Evolutionary conservation across 352 stramenopile species (phyloP), one percentile per base, ranked within the genome.

Genomic region (Globisporangium yorkense): DNA sequence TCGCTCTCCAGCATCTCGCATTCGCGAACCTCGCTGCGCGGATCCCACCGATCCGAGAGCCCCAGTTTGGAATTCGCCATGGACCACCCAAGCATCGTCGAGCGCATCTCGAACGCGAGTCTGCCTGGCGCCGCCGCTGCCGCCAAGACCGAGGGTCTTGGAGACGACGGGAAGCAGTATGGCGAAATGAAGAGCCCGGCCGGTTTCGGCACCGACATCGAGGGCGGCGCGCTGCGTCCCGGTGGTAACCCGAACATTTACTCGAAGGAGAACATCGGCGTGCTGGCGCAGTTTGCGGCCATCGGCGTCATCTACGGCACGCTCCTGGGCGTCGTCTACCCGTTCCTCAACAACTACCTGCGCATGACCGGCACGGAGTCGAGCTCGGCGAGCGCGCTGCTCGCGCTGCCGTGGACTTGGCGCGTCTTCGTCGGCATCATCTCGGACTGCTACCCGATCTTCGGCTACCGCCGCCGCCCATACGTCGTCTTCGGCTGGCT

Each of bases 401-500:
- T 87, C 7, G 63, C 66, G 43, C 63, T 89, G 12, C 72, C 72
- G 45, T 85, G 74, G 72, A 72, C 62, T 2, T 82, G 75, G 53
- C 84, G 84, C 45, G 63, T 84, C 18, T 60, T 87, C 33, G 71
- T 84, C 55, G 80, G 77, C 40, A 72, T 85, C 48, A 27, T 81
- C 35, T 62, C 71, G 15, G 72, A 84, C 52, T 65, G 57, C 50
- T 61, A 63, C 27, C 74, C 74, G 16, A 72, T 84, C 54, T 68
- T 62, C 12, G 68, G 70, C 41, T 81, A 70, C 58, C 69, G 70
- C 16, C 68, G 74, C 0, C 65, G 70, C 1, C 72, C 72, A 24
- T 84, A 84, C 54, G 71, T 83, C 27, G 21, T 89, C 12, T 72
- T 94, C 52, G 88, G 87, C n/a, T 88, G 79, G 75, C 18, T 61